Base-by-base conservation (phyloP, 2,329 filamentous ascomycete species). In the Colletotrichum godetiae region DNA sequence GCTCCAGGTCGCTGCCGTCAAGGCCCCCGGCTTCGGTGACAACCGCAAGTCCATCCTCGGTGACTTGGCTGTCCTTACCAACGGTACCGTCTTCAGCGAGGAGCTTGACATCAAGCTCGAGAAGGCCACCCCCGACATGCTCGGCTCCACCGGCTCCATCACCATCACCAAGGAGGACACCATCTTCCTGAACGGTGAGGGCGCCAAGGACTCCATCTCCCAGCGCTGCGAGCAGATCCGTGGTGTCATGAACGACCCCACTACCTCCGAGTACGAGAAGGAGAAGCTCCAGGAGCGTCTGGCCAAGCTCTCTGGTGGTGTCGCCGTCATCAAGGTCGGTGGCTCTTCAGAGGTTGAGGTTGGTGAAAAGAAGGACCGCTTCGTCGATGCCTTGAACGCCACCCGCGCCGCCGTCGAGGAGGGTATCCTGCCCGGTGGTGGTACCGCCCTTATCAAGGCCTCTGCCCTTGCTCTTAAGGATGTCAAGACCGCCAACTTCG, bases 151-250 rank as follows among this genome's bases (percentile, higher is more conserved):
- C 78, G 97, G 97, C 76, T 97, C 95, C 81, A 98, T 99, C 88
- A 98, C 97, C 84, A 98, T 99, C 87, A 99, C 97, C 84, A 99
- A 99, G 91, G 97, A 99, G 88, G 97, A 99, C 86, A 99, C 97
- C 79, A 98, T 99, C 85, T 92, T 99, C 82, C 92, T 99, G 76
- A 99, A 99, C 86, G 97, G 97, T 70, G 95, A 98, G 81, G 97
- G 97, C 76, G 93, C 88, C 92, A 98, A 98, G 91, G 97, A 99
- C 82, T 85, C 90, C 77, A 97, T 99, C 80, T 87, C 94, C 77
- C 95, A 98, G 90, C 94, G 97, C 83, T 98, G 97, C 87, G 97
- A 99, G 88, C 97, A 99, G 90, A 99, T 99, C 86, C 95, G 97
- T 79, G 95, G 96, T 78, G 95, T 98, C 86, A 98, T 98, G 89